Conservation (phyloP, 2,329 filamentous ascomycete genomes). For the Colletotrichum cereale region DNA sequence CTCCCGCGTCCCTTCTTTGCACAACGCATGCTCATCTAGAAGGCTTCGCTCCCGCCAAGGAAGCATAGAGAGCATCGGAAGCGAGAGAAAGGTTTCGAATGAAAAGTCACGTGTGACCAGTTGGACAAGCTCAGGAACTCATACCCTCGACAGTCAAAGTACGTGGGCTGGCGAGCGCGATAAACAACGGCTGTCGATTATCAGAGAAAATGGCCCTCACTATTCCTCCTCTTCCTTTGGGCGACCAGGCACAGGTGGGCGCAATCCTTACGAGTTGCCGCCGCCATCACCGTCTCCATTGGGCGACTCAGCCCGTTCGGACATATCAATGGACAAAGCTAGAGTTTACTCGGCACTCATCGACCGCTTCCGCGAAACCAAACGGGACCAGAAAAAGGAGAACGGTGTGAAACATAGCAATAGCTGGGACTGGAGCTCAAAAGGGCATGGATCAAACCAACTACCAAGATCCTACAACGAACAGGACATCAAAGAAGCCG, state of each 20-base stretch:
- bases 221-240: conserved; percentile 54
- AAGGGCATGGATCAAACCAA: neutral
- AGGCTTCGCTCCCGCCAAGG: conserved; percentile 65
- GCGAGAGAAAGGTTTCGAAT: conserved; percentile 56
- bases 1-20: conserved; percentile 64
- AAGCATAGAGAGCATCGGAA: conserved; percentile 64
- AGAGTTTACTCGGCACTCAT: conserved; percentile 75
- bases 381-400: conserved; percentile 24
- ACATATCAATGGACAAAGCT: conserved; percentile 63
- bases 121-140: conserved; percentile 75
- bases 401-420: neutral
- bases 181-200: conserved; percentile 71
- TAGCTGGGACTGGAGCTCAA: too few relatives aligned
- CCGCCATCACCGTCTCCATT: neutral
- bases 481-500: neutral
- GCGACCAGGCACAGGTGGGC: conserved; percentile 45
- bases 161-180: conserved; percentile 57
- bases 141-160: conserved; percentile 62
- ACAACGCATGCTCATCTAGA: conserved; percentile 59
- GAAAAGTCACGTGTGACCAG: conserved; percentile 78
- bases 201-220: conserved; percentile 68
- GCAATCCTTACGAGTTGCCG: conserved; percentile 34
- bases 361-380: conserved; percentile 62
- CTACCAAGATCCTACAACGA: neutral
- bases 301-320: conserved; percentile 31